A percentile compares a stretch with the other conserved stretches of the same genome.
These are phyloP conservation scores for Erysimum cheiri DNA, from an alignment of 441 rosid genomes.

Conservation along the genomic window DNA sequence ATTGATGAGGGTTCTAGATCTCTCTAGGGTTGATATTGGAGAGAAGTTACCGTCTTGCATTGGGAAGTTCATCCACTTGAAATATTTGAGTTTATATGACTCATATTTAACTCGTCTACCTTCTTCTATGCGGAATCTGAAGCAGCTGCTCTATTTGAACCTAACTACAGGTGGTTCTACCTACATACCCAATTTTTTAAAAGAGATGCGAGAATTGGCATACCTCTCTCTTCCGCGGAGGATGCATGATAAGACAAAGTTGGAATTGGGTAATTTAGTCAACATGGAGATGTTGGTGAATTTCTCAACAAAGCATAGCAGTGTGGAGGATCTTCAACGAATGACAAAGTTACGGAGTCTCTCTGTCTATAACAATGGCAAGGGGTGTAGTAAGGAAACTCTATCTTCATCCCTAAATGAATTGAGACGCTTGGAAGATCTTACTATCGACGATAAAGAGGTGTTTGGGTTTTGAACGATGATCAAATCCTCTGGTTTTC, in stretches of 20 bases:
- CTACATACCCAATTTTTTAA: neutral
- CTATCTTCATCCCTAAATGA: conserved; percentile 3
- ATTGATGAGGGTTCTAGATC: too few species aligned
- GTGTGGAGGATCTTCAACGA: neutral
- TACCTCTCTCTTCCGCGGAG: neutral
- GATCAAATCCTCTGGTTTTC: too few species aligned
- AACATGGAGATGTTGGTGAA: neutral
- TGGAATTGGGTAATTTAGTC: conserved; percentile 26
- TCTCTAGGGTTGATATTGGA: too few species aligned
- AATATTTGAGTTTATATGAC: too few species aligned
- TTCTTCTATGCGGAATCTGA: too few species aligned
- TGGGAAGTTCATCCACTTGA: too few species aligned
- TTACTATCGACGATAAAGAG: neutral
- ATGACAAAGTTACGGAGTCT: neutral
- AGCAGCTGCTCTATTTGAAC: too few species aligned
- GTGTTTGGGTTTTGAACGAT: neutral
- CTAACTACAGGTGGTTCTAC: too few species aligned
- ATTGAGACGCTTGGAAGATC: neutral
- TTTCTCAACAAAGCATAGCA: conserved; percentile 11
- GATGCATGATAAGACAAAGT: neutral
- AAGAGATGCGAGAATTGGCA: conserved; percentile 2
- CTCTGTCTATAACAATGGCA: neutral
- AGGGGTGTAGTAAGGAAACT: neutral
- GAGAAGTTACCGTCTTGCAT: too few species aligned
- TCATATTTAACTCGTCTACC: too few species aligned